Evolutionary conservation across 2,329 filamentous ascomycete genomes (phyloP).

Genomic region (Aureobasidium sp.): DNA sequence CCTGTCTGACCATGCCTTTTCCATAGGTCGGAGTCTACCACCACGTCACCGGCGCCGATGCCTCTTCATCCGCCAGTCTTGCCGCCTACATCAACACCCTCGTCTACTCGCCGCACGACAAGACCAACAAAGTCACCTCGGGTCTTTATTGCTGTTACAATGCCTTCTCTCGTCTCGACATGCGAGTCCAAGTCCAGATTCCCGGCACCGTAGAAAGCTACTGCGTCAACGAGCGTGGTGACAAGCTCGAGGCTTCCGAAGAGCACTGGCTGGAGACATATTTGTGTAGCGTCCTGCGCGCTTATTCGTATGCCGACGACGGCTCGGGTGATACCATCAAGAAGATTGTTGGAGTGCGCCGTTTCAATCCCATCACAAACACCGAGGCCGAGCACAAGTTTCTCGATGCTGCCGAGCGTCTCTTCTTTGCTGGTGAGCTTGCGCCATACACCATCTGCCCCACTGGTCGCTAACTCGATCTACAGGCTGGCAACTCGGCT

Average conservation of each 20-base stretch:
- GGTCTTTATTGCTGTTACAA: slow-evolving; percentile 99
- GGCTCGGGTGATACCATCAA: slow-evolving; percentile 90
- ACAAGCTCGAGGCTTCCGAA: slow-evolving; percentile 87
- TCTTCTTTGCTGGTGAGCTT: slow-evolving; percentile 77
- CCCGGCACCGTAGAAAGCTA: slow-evolving; percentile 95
- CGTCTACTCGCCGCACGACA: slow-evolving; percentile 79
- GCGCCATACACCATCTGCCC: neutral
- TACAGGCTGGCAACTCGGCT: slow-evolving; percentile 85
- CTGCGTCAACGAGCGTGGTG: slow-evolving; percentile 92
- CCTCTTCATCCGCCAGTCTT: slow-evolving; percentile 91
- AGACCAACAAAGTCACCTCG: slow-evolving; percentile 81
- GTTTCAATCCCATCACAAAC: slow-evolving; percentile 95
- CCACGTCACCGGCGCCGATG: slow-evolving; percentile 94
- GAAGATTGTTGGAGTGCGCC: slow-evolving; percentile 88
- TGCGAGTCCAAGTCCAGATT: slow-evolving; percentile 97
- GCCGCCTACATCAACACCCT: slow-evolving; percentile 98
- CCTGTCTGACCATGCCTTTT: slow-evolving; percentile 6
- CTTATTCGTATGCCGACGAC: slow-evolving; percentile 94
- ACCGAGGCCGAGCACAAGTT: slow-evolving; percentile 98
- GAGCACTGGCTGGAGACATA: slow-evolving; percentile 97
- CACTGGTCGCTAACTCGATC: slow-evolving; percentile 4
- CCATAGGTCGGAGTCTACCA: slow-evolving; percentile 83
- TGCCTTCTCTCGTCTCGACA: slow-evolving; percentile 94
- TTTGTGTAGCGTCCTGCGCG: slow-evolving; percentile 84
- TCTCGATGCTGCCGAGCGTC: slow-evolving; percentile 81